A percentile compares a stretch with the other conserved stretches of the same genome.
phyloP scores from a whole-genome alignment of 139 green algal species.

The Astrephomene gubernaculifera region DNA sequence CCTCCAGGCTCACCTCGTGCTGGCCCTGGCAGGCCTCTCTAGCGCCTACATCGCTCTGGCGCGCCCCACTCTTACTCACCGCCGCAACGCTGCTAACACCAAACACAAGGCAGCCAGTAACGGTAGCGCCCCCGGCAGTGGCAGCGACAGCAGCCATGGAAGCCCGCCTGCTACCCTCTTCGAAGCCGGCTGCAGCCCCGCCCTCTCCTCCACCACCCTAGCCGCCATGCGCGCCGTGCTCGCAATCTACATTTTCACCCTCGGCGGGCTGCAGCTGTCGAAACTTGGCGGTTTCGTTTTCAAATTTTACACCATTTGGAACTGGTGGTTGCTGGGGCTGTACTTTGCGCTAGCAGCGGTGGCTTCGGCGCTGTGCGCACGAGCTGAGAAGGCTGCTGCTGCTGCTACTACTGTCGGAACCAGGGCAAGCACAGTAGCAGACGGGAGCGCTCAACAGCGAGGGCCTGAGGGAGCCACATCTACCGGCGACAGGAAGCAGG shows the following conservation, averaged over 20 bases:
- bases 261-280: background rate
- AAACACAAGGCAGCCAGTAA: too few relatives aligned
- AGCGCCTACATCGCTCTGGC: conserved; percentile 9
- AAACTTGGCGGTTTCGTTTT: background rate
- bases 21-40: background rate
- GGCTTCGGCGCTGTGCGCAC: background rate
- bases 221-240: background rate
- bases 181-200: conserved; percentile 17
- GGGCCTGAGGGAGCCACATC: too few relatives aligned
- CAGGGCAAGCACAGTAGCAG: background rate
- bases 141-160: background rate
- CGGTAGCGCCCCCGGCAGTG: background rate
- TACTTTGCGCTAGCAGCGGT: conserved; percentile 31
- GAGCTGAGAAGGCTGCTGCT: background rate
- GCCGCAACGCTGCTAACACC: background rate
- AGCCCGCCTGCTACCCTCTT: conserved; percentile 12
- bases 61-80: conserved; percentile 10
- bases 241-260: conserved; percentile 10
- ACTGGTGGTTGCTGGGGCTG: conserved; percentile 40
- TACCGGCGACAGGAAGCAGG: background rate
- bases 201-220: background rate
- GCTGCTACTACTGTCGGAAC: background rate
- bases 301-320: conserved; percentile 42
- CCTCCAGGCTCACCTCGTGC: conserved; percentile 5
- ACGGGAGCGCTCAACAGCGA: background rate